Conservation (phyloP, 306 rosid species). For the Vachellia collinsii region DNA sequence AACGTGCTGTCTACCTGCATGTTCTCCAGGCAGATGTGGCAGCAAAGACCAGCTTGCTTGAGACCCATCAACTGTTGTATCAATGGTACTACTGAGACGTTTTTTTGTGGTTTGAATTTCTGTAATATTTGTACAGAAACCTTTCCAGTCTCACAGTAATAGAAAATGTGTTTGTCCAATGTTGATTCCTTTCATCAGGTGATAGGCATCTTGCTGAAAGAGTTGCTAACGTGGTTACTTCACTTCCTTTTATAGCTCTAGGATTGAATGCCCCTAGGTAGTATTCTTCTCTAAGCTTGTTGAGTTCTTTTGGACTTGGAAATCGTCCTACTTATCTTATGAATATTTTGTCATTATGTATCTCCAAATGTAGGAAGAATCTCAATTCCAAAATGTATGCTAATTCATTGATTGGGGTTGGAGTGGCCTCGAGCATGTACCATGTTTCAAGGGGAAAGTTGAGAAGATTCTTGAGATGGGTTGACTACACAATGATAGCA, state of each 20-base stretch:
- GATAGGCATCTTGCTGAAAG: conserved; percentile 73
- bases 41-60: conserved; percentile 80
- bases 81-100: conserved; percentile 57
- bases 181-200: conserved; percentile 53
- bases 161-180: conserved; percentile 19
- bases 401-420: conserved; percentile 96
- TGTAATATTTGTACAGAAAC: conserved; percentile 6
- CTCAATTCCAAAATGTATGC: conserved; percentile 78
- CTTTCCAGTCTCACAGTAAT: conserved; percentile 14
- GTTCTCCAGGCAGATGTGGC: conserved; percentile 75
- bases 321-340: conserved; percentile 28
- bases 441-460: conserved; percentile 82
- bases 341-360: conserved; percentile 8
- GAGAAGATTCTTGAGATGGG: conserved; percentile 85
- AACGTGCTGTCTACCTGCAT: conserved; percentile 32
- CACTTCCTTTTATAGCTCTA: conserved; percentile 84
- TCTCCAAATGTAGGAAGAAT: conserved; percentile 67
- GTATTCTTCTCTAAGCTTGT: conserved; percentile 35
- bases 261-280: conserved; percentile 91
- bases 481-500: conserved; percentile 95
- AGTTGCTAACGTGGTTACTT: conserved; percentile 85
- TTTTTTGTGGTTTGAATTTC: conserved; percentile 28
- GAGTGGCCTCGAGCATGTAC: conserved; percentile 92
- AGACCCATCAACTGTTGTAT: conserved; percentile 69
- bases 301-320: conserved; percentile 20